Base-by-base conservation (phyloP, 129 eudicot genomes). In the Glebionis coronaria region DNA sequence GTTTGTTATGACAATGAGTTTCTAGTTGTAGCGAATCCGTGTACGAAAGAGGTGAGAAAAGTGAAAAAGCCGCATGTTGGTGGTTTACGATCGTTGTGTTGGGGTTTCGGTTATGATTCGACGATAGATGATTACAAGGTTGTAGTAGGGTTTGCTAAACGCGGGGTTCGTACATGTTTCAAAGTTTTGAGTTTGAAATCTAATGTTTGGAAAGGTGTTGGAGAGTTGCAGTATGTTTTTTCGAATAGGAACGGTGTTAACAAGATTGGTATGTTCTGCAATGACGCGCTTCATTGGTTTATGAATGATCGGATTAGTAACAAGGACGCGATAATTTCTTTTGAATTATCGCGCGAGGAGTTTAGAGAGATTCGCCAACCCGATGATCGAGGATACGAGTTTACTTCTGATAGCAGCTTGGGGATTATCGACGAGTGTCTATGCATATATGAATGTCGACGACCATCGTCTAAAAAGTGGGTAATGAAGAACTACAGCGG, bases 91-190 rank as follows among this genome's bases (percentile, higher is more conserved):
- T 12, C 19, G 15, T 12, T 13, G 4, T 23, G 40, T 64, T 45
- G 56, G 40, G 69, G 69, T 64, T 64, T 64, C 21, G 69, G 69
- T 21, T 64, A 64, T 46, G 69, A 64, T 13, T 21, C 69, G 12
- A 44, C 8, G 10, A 11, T 1, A 0, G 69, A 64, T 9, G 69
- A 64, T 25, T 45, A 19, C 56, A 64, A 21, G 56, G 23, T 64
- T 2, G 1, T 45, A 5, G 12, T 45, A 64, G 69, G 56, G 54
- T 12, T 11, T 31, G 4, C 12, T 0, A n/a, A 3, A 15, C 16
- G 10, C 12, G 13, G 12, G 16, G 19, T 12, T 19, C 18, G 4
- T 14, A 64, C 55, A 6, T 23, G 54, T 21, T 23, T 64, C 23
- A 38, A 64, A 21, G 69, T 64, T 3, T 7, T 64, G 13, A 0